A percentile compares a stretch with the other conserved stretches of the same genome.
phyloP scores from a whole-genome alignment of 1,139 yeast genomes.

The Candida sp. region DNA sequence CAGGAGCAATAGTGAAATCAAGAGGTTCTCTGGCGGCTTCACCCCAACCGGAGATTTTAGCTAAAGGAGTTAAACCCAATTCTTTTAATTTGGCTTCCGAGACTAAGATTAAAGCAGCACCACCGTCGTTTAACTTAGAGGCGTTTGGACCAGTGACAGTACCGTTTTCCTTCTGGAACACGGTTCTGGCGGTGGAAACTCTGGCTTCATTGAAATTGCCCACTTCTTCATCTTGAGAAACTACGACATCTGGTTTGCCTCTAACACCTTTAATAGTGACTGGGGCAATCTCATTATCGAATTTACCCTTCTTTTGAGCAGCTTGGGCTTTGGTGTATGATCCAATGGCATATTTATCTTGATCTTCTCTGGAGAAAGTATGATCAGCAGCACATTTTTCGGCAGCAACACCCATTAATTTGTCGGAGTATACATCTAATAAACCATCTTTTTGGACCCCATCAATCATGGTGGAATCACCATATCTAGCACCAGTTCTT shows the following conservation, averaged over 20 bases:
- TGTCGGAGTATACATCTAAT: slow-evolving; percentile 80
- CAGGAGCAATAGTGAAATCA: slow-evolving; percentile 94
- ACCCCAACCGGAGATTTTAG: slow-evolving; percentile 91
- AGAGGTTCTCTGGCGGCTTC: slow-evolving; percentile 95
- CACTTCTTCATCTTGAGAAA: slow-evolving; percentile 72
- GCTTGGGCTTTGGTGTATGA: slow-evolving; percentile 77
- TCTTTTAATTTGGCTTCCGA: slow-evolving; percentile 81
- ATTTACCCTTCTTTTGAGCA: slow-evolving; percentile 80
- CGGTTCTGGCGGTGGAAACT: slow-evolving; percentile 82
- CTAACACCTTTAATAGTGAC: slow-evolving; percentile 84
- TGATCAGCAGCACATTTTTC: slow-evolving; percentile 90
- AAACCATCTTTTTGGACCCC: slow-evolving; percentile 92
- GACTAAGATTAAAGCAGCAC: slow-evolving; percentile 87
- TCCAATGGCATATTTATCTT: slow-evolving; percentile 65
- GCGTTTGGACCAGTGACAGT: slow-evolving; percentile 98
- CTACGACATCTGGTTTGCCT: slow-evolving; percentile 83
- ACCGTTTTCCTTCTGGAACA: slow-evolving; percentile 87
- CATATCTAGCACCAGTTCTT: slow-evolving; percentile 86
- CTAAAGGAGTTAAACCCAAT: slow-evolving; percentile 83
- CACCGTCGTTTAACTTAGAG: slow-evolving; percentile 95
- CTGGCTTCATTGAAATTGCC: slow-evolving; percentile 71
- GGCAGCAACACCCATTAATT: slow-evolving; percentile 95
- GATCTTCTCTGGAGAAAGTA: slow-evolving; percentile 61
- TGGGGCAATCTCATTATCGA: slow-evolving; percentile 77
- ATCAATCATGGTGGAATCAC: slow-evolving; percentile 74